Percentiles rank a stretch among this genome's conserved stretches.
Conservation (phyloP, 495 filamentous ascomycete species). For the Letharia lupina region DNA sequence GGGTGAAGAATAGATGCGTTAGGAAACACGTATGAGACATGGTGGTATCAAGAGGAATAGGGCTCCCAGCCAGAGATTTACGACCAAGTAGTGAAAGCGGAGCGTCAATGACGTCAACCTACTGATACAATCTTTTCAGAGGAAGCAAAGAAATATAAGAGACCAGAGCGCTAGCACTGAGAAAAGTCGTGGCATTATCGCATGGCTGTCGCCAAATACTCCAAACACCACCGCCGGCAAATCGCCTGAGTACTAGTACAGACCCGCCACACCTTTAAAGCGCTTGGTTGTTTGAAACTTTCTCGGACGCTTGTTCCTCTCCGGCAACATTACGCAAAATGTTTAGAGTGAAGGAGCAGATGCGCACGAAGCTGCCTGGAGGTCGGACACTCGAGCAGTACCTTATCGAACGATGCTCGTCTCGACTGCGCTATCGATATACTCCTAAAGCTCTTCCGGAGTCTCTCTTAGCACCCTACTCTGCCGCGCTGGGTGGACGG, state of each 20-base stretch:
- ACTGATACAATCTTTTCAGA: neutral
- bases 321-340: neutral
- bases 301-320: neutral
- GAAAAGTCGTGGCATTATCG: neutral
- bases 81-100: neutral
- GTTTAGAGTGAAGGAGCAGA: neutral
- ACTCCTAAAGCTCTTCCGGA: neutral
- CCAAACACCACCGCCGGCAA: neutral
- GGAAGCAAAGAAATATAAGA: neutral
- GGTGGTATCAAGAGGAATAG: neutral
- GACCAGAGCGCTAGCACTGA: neutral
- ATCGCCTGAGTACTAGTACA: neutral
- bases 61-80: neutral
- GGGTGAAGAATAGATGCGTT: neutral
- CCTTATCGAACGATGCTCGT: neutral
- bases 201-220: neutral
- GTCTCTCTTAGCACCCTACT: neutral
- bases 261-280: neutral
- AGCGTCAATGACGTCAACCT: neutral
- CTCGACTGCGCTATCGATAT: neutral
- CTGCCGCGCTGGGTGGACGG: too few relatives aligned
- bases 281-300: neutral
- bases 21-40: neutral
- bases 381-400: too few relatives aligned
- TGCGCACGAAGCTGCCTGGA: neutral